Percentiles rank a stretch among this genome's conserved stretches.
Conservation (phyloP, 192 early-diverging fungal genomes). For the Coemansia sp. region DNA sequence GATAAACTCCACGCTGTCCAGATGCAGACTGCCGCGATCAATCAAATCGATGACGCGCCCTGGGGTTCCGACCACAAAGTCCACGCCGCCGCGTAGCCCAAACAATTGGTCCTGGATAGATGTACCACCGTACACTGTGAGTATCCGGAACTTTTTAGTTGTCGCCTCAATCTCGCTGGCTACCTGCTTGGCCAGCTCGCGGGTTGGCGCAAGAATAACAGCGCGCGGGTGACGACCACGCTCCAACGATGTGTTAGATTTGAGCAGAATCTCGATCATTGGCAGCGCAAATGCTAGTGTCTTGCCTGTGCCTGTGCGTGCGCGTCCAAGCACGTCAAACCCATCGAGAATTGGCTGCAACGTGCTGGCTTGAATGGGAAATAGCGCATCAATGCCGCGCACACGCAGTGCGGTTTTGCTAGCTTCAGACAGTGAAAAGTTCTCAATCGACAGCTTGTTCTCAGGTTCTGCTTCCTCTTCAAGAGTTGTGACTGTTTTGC, state of each 20-base stretch:
- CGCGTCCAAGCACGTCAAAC: constrained; percentile 87
- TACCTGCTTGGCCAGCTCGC: constrained; percentile 89
- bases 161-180: constrained; percentile 71
- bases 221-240: constrained; percentile 61
- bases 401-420: constrained; percentile 69
- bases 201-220: constrained; percentile 84
- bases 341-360: constrained; percentile 65
- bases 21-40: constrained; percentile 68
- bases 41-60: constrained; percentile 87
- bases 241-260: constrained; percentile 21
- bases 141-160: constrained; percentile 59
- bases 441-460: constrained; percentile 58
- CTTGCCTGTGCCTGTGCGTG: constrained; percentile 98
- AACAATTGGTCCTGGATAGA: constrained; percentile 84
- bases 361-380: constrained; percentile 94
- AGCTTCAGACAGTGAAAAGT: constrained; percentile 62
- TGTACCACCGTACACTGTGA: constrained; percentile 87
- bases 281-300: constrained; percentile 94
- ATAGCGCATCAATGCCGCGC: constrained; percentile 78
- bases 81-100: constrained; percentile 73
- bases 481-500: constrained; percentile 26
- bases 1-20: constrained; percentile 65
- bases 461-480: constrained; percentile 22
- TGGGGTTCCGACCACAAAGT: constrained; percentile 94
- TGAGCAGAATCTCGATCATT: constrained; percentile 73